These are phyloP conservation scores for Barnettozyma vustinii DNA, from an alignment of 805 yeast species.

Conservation along the genomic window DNA sequence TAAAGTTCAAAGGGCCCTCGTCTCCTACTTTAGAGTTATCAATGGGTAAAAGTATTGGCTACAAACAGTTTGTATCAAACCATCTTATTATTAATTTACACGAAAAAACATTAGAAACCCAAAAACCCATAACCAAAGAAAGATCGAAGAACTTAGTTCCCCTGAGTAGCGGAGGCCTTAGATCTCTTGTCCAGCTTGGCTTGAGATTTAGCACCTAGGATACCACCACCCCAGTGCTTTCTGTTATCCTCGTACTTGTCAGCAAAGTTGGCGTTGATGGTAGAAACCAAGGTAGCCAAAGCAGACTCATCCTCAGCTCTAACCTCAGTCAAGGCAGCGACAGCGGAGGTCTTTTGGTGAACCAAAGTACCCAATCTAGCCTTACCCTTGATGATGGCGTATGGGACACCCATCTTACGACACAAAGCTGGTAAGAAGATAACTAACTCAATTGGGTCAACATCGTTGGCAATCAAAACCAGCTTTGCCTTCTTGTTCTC, in stretches of 20 bases:
- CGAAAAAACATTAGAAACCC: neutral
- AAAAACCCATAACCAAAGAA: neutral
- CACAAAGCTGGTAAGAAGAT: constrained; percentile 97
- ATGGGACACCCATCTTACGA: constrained; percentile 99
- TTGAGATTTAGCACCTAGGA: constrained; percentile 91
- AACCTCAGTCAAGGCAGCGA: constrained; percentile 96
- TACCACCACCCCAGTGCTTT: constrained; percentile 99
- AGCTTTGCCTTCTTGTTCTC: constrained; percentile 99
- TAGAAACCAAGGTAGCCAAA: constrained; percentile 86
- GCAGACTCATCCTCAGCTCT: constrained; percentile 91
- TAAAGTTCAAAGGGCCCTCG: too few relatives aligned
- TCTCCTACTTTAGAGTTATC: neutral
- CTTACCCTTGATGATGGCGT: constrained; percentile 97
- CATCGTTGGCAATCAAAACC: constrained; percentile 97
- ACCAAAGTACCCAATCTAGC: constrained; percentile 97
- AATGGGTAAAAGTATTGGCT: neutral
- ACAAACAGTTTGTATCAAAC: neutral
- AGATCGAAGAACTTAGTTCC: constrained; percentile 11
- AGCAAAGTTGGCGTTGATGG: constrained; percentile 88
- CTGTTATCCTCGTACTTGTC: constrained; percentile 94
- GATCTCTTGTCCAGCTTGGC: constrained; percentile 53
- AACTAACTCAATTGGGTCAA: constrained; percentile 98
- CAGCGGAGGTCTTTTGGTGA: constrained; percentile 96
- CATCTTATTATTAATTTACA: constrained; percentile 11
- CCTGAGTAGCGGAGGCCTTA: constrained; percentile 14